Evolutionary conservation across 176 grass and related monocot species (phyloP), one percentile per base, ranked within the genome.

Genomic region (Secale cereale): DNA sequence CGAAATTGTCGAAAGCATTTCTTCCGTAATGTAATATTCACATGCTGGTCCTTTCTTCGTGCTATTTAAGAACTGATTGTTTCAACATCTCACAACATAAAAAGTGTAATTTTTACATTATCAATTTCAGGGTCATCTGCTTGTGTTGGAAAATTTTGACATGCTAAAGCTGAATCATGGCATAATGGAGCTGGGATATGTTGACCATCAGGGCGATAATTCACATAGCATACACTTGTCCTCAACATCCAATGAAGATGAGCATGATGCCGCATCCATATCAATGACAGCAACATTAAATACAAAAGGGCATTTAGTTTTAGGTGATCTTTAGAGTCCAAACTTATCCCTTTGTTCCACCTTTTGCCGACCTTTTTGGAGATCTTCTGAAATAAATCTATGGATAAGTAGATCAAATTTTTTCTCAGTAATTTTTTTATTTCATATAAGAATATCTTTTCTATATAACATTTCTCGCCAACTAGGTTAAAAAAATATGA

Each of bases 141-240:
- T 98, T 87, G 85, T 98, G 78, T 83, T 98, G 81, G 89, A 94
- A 43, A 95, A 94, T 33, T 95, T 93, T 36, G 75, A 87, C 39
- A 92, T 87, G 68, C 81, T 98, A 82, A 93, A 85, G 86, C 54
- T 98, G 67, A 95, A 98, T 85, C 96, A 98, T 91, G 93, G 87
- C 54, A 69, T 92, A 80, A 98, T 98, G 93, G 96, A 98, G 89
- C 78, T 90, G 52, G 96, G 96, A 87, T 98, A 98, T 91, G 82
- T 88, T 80, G 81, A 70, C 79, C 93, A 98, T 89, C 64, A 98
- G 80, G 68, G 50, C 87, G 79, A 72, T 81, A 93, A 84, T 31
- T 85, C 76, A 79, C 50, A 83, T 81, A 35, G 31, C 70, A 41
- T 37, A 54, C 69, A 65, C 17, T 46, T 82, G 59, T 41, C 81